Base-by-base conservation (phyloP, 257 asterid genomes). In the Gentiana macrophylla region DNA sequence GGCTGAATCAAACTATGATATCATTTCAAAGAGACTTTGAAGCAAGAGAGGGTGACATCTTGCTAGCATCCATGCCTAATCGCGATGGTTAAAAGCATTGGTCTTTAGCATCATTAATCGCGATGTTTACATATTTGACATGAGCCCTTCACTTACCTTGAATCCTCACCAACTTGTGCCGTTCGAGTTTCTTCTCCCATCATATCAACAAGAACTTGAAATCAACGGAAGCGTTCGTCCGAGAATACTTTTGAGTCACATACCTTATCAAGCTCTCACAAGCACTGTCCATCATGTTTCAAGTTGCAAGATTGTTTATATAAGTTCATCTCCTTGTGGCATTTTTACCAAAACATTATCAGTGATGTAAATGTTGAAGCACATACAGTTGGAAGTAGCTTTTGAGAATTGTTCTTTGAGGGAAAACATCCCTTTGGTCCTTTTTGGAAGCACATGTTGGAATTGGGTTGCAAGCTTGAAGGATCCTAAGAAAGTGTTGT, bases 11-110 rank as follows among this genome's bases (percentile, higher is more conserved):
- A 34, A 69, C 75, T 63, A 74, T 74, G n/a, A 15, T 77, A 24
- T 57, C 53, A 4, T 24, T 38, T 11, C 75, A 65, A 34, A 50
- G 52, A 2, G 58, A 70, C 34, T 64, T 24, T 60, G 32, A 50
- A 49, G 64, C 75, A 62, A 68, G 62, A 47, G 73, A 74, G 52
- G 54, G 35, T 1, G 82, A 74, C 13, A 12, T 77, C 46, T 62
- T 77, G 7, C 36, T 77, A 1, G 76, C 74, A 46, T 64, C 79
- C 33, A 66, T 80, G 12, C 88, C 84, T 0, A 77, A 77, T 67
- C 77, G 80, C 1, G 88, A 1, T 80, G 82, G 82, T 34, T 80
- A 3, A 78, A 80, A 59, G 84, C 88, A 0, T 41, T 80, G 36
- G 41, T 49, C 7, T 78, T 67, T 46, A 62, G 80, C 43, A 37